phyloP scores from a whole-genome alignment of 164 flowering plant genomes.

The Aristolochia californica region DNA sequence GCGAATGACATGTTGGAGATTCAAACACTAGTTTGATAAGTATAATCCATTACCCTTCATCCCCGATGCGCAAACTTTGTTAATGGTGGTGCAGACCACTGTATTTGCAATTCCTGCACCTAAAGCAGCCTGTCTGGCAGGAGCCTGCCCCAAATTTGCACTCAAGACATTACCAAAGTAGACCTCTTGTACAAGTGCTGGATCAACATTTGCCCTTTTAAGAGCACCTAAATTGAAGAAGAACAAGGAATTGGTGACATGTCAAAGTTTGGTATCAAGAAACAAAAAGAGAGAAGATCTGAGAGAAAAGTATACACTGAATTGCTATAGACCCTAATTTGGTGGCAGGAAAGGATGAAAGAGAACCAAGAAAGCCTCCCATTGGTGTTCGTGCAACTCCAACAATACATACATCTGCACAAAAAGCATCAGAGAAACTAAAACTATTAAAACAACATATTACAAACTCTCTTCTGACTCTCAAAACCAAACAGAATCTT shows the following conservation, averaged over 20 bases:
- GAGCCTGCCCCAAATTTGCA: conserved; percentile 97
- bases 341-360: conserved; percentile 80
- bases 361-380: conserved; percentile 86
- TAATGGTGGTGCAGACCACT: conserved; percentile 76
- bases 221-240: conserved; percentile 59
- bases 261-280: not conserved
- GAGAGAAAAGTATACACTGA: conserved; percentile 29
- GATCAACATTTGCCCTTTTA: conserved; percentile 68
- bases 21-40: not conserved
- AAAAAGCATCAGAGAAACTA: not conserved
- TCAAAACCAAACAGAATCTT: too few species aligned
- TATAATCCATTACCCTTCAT: conserved; percentile 57
- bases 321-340: conserved; percentile 86
- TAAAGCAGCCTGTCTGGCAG: conserved; percentile 94
- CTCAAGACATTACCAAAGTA: conserved; percentile 94
- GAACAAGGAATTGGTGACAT: not conserved
- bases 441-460: too few species aligned
- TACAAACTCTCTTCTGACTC: too few species aligned
- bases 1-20: not conserved
- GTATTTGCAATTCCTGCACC: conserved; percentile 89
- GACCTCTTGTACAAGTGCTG: conserved; percentile 84
- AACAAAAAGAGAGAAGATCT: not conserved
- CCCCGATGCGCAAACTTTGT: conserved; percentile 92
- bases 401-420: conserved; percentile 86
- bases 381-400: conserved; percentile 97